Evolutionary conservation across 768 basidiomycete genomes (phyloP).

Genomic region (Rhizopogon vesiculosus): DNA sequence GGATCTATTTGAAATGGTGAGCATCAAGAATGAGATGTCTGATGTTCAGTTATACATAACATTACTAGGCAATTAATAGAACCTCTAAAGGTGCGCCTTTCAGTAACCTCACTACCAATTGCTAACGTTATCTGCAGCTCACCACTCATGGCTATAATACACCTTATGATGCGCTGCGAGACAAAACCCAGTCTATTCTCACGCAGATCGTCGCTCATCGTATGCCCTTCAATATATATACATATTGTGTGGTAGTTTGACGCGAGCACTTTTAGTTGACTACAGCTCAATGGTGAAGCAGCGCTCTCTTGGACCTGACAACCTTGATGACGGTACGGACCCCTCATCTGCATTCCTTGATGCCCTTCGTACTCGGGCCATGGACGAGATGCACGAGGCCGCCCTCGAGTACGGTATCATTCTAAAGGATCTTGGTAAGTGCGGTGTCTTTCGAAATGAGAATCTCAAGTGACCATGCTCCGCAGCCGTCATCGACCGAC

Average conservation of each 20-base stretch:
- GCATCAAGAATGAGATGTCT: slow-evolving; percentile 15
- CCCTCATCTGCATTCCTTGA: slow-evolving; percentile 76
- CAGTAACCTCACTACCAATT: slow-evolving; percentile 27
- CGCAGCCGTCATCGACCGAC: slow-evolving; percentile 77
- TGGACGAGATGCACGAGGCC: slow-evolving; percentile 82
- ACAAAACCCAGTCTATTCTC: slow-evolving; percentile 84
- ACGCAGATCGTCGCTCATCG: slow-evolving; percentile 84
- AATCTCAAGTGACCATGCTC: slow-evolving; percentile 7
- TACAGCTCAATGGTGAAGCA: slow-evolving; percentile 72
- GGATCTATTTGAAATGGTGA: slow-evolving; percentile 78
- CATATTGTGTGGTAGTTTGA: not conserved
- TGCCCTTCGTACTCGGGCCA: slow-evolving; percentile 74
- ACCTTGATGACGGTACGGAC: slow-evolving; percentile 66
- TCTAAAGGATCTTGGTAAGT: slow-evolving; percentile 70
- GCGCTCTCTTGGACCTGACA: slow-evolving; percentile 71
- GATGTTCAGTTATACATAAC: not conserved
- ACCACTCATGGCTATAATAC: slow-evolving; percentile 83
- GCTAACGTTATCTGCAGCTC: slow-evolving; percentile 44
- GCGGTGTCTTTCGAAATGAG: not conserved
- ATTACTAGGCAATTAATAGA: slow-evolving; percentile 41
- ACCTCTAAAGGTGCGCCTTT: slow-evolving; percentile 38
- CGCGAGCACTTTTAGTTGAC: slow-evolving; percentile 32
- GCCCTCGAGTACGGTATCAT: slow-evolving; percentile 82
- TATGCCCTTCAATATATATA: slow-evolving; percentile 37
- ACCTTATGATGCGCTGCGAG: slow-evolving; percentile 71